Base-by-base conservation (phyloP, 2,329 filamentous ascomycete species). In the Lachnellula cervina region DNA sequence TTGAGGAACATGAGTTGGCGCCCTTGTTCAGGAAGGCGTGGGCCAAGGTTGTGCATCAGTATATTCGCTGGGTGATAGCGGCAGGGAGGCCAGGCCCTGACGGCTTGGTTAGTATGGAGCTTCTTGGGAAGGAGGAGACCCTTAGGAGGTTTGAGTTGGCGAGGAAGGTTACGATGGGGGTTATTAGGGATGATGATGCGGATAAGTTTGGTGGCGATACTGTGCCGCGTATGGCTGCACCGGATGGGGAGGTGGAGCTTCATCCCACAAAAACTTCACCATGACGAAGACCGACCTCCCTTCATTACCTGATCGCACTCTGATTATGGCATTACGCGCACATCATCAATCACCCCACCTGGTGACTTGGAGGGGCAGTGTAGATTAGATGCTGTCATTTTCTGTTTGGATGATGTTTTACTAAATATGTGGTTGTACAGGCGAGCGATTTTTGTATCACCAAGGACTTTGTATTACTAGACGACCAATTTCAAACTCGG, bases 1-100 rank as follows among this genome's bases (percentile, higher is more conserved):
- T 49, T 5, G n/a, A 14, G 2, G 28, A 14, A 7, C 23, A 51
- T n/a, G 17, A 40, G 5, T 32, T 32, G 28, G 4, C 4, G 28
- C 37, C 59, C 3, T 16, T 21, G 13, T 13, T 28, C 14, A 51
- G 43, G 21, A 71, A 68, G 49, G 61, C 60, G n/a, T 68, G 70
- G 60, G 76, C 73, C 56, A 76, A 72, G 52, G 70, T 77, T 50
- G 61, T 83, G 4, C 79, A 83, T 68, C 70, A 76, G 54, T 83
- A 80, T 63, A 69, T 86, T 52, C 76, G 83, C 51, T 80, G 80
- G 75, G 80, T 79, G 1, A 60, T 86, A 23, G 73, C 75, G 2
- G 79, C 74, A 42, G 80, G 79, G 2, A 71, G 71, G 19, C 73
- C 76, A 9, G 83, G 83, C 0, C 81, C 82, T 1, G 73, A 76